These are phyloP conservation scores for Olyra latifolia DNA, from an alignment of 176 grass and related monocot genomes.

Conservation along the genomic window DNA sequence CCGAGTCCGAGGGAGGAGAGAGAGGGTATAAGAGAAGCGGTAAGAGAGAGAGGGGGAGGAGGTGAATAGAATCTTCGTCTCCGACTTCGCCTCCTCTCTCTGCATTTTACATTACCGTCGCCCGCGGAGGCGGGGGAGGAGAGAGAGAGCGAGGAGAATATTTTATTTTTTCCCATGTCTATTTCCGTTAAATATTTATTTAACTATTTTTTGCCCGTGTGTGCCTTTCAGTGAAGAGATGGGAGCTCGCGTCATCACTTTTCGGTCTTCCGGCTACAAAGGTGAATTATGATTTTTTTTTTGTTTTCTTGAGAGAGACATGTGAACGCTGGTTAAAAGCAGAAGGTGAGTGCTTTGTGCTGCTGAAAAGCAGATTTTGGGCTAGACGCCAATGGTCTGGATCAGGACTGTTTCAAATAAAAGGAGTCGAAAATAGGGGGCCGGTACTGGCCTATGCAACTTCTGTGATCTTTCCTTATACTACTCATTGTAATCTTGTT, in stretches of 20 bases:
- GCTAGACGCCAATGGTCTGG: too few relatives aligned
- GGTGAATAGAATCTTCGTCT: conserved; percentile 62
- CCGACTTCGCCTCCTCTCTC: conserved; percentile 24
- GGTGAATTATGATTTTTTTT: not conserved
- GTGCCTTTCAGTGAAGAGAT: not conserved
- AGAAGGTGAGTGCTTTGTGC: too few relatives aligned
- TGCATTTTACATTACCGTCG: conserved; percentile 9
- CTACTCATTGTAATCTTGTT: too few relatives aligned
- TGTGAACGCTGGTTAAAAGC: not conserved
- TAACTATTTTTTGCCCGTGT: not conserved
- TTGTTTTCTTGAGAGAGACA: not conserved
- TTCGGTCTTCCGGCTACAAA: not conserved
- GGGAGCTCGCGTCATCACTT: not conserved
- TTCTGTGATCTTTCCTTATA: too few relatives aligned
- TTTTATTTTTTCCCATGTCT: not conserved
- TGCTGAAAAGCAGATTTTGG: too few relatives aligned
- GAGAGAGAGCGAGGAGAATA: not conserved
- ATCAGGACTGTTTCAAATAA: too few relatives aligned
- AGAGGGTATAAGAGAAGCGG: not conserved
- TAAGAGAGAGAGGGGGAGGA: conserved; percentile 3
- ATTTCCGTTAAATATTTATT: not conserved
- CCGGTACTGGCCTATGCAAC: too few relatives aligned
- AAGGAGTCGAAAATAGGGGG: too few relatives aligned
- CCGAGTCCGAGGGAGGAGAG: not conserved
- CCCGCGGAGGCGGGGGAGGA: not conserved